These are phyloP conservation scores for Plantago ovata DNA, from an alignment of 257 asterid species.

Conservation along the genomic window DNA sequence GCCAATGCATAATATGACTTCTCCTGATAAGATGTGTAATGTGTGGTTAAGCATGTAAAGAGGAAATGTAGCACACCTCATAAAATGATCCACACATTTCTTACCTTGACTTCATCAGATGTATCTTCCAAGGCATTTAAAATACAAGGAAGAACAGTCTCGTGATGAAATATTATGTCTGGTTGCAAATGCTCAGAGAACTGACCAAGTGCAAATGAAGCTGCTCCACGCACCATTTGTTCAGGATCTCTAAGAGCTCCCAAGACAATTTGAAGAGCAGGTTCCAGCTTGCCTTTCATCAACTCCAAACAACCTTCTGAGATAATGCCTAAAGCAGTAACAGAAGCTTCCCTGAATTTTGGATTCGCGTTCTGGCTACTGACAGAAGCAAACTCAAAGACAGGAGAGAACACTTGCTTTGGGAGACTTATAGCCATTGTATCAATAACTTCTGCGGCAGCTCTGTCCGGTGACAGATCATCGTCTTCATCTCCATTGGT, in stretches of 20 bases:
- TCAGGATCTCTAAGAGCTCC: constrained; percentile 97
- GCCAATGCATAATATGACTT: constrained; percentile 98
- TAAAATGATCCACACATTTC: constrained; percentile 5
- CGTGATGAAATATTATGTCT: constrained; percentile 86
- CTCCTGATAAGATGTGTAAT: constrained; percentile 51
- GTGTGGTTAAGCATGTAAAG: constrained; percentile 14
- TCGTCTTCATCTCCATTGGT: constrained; percentile 68
- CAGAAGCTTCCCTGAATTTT: constrained; percentile 96
- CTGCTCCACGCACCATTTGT: constrained; percentile 99
- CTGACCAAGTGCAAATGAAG: constrained; percentile 93
- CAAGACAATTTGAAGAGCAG: constrained; percentile 70
- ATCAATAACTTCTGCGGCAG: constrained; percentile 98
- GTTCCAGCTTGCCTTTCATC: constrained; percentile 80
- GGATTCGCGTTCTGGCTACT: constrained; percentile 81
- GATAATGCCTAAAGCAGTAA: constrained; percentile 88
- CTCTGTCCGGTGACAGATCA: constrained; percentile 95
- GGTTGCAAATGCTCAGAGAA: constrained; percentile 97
- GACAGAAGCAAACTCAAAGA: constrained; percentile 89
- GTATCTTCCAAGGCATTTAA: constrained; percentile 89
- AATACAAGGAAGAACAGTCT: constrained; percentile 84
- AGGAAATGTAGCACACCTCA: constrained; percentile 8
- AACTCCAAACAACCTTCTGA: constrained; percentile 93
- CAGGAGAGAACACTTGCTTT: constrained; percentile 88
- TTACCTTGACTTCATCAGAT: constrained; percentile 98
- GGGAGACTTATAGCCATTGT: constrained; percentile 88